These are phyloP conservation scores for Trichosporon ovoides DNA, from an alignment of 1,284 basidiomycete species.

Conservation along the genomic window DNA sequence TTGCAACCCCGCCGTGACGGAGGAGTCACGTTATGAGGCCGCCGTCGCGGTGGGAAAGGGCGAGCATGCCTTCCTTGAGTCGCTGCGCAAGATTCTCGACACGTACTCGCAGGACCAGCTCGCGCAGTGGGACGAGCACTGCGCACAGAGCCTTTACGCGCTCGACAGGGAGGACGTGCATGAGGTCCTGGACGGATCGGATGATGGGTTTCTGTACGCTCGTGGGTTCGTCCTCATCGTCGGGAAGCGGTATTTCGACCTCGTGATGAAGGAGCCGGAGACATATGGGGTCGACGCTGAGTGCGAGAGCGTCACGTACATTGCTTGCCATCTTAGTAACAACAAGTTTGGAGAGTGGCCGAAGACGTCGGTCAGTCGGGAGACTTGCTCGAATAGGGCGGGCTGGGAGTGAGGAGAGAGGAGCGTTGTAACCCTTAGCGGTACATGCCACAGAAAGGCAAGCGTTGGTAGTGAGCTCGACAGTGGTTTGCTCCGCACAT, in stretches of 20 bases:
- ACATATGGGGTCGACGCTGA: constrained; percentile 4
- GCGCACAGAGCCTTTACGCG: constrained; percentile 7
- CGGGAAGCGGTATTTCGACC: constrained; percentile 11
- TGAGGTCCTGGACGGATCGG: constrained; percentile 1
- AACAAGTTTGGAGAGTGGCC: constrained; percentile 13
- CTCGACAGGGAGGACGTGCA: constrained; percentile 15
- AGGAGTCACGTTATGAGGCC: neutral
- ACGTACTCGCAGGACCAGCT: neutral
- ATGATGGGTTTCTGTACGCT: constrained; percentile 16
- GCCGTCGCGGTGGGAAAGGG: neutral
- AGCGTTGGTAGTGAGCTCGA: too few relatives aligned
- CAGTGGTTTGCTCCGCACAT: too few relatives aligned
- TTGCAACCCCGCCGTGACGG: neutral
- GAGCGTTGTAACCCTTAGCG: too few relatives aligned
- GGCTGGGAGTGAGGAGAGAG: neutral
- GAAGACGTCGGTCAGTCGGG: neutral
- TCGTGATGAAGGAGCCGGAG: constrained; percentile 2
- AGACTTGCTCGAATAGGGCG: neutral
- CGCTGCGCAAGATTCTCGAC: neutral
- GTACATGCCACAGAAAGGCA: too few relatives aligned
- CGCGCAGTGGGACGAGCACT: constrained; percentile 10
- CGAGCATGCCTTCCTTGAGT: neutral
- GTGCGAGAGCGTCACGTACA: constrained; percentile 10
- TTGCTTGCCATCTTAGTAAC: neutral
- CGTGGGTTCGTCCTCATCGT: constrained; percentile 13